Evolutionary conservation across 768 basidiomycete genomes (phyloP), one percentile per base, ranked within the genome.

Genomic region (Amanita pallidorosea): DNA sequence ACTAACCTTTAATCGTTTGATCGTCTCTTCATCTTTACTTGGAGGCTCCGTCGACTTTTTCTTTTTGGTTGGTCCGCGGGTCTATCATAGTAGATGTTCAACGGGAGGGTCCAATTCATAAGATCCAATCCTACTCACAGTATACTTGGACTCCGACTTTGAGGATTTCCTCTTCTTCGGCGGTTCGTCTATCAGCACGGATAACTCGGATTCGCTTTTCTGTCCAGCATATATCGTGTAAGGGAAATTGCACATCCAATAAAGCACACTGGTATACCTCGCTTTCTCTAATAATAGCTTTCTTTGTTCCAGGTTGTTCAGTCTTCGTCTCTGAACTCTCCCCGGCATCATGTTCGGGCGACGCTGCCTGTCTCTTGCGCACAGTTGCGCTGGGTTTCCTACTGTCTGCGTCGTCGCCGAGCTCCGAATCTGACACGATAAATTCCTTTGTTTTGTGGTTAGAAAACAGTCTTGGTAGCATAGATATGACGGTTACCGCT

Each of bases 1-100:
- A 3, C 33, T 47, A 58, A 80, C 88, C 74, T 91, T 91, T 15
- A 89, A 70, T 41, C 72, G 76, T 60, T 85, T 87, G 54, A 90
- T 79, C 1, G 73, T 79, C 60, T 82, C 84, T 55, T 89, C 88
- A 38, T 86, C 81, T 60, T 82, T 83, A 47, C 67, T 65, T 48
- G 67, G 47, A 18, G 63, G 57, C 50, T 63, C 52, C 53, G 71
- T 71, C 42, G 58, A 12, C 48, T 63, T 65, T 27, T 51, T 43
- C 44, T 69, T 70, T 45, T 61, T 66, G 20, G 44, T 62, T 55
- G 53, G 55, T 61, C 61, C 55, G 54, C 53, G 60, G 61, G 52
- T 57, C 53, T 57, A 23, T n/a, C n/a, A n/a, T 11, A 48, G 29
- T 58, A 54, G 45, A 43, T 27, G 29, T 36, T 35, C n/a, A n/a